Evolutionary conservation across 805 yeast genomes (phyloP).

Genomic region (Metschnikowia amazonensis): DNA sequence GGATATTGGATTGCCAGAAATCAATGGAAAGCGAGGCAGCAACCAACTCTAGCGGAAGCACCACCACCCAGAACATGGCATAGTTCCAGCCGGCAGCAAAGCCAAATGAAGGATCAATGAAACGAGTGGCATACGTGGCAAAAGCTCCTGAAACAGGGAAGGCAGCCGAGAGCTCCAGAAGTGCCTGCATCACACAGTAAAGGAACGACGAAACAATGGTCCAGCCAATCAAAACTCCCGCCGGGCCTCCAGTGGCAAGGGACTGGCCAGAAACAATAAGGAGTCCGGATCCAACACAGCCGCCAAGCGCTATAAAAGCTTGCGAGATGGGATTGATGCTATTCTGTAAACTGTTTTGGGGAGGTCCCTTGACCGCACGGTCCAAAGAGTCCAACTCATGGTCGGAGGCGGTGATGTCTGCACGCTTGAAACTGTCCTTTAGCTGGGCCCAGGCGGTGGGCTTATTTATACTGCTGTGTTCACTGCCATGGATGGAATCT

Average conservation of each 20-base stretch:
- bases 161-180: slow-evolving; percentile 37
- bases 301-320: slow-evolving; percentile 38
- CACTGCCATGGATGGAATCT: slow-evolving; percentile 2
- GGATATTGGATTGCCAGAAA: slow-evolving; percentile 38
- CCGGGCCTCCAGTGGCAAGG: slow-evolving; percentile 34
- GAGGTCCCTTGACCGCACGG: slow-evolving; percentile 14
- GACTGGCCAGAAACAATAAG: slow-evolving; percentile 40
- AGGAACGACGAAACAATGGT: slow-evolving; percentile 37
- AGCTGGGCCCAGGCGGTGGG: slow-evolving; percentile 12
- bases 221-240: slow-evolving; percentile 38
- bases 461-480: slow-evolving; percentile 2
- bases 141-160: slow-evolving; percentile 41
- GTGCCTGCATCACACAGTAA: slow-evolving; percentile 42
- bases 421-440: slow-evolving; percentile 16
- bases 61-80: slow-evolving; percentile 43
- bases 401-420: slow-evolving; percentile 4
- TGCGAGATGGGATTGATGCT: slow-evolving; percentile 18
- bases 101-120: slow-evolving; percentile 43
- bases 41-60: slow-evolving; percentile 40
- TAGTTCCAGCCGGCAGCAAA: slow-evolving; percentile 46
- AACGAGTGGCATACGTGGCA: slow-evolving; percentile 38
- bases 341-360: slow-evolving; percentile 11
- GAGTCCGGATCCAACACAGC: slow-evolving; percentile 42
- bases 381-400: slow-evolving; percentile 14
- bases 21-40: slow-evolving; percentile 40